Evolutionary conservation across 192 early-diverging fungal species (phyloP).

Genomic region (Coemansia sp.): DNA sequence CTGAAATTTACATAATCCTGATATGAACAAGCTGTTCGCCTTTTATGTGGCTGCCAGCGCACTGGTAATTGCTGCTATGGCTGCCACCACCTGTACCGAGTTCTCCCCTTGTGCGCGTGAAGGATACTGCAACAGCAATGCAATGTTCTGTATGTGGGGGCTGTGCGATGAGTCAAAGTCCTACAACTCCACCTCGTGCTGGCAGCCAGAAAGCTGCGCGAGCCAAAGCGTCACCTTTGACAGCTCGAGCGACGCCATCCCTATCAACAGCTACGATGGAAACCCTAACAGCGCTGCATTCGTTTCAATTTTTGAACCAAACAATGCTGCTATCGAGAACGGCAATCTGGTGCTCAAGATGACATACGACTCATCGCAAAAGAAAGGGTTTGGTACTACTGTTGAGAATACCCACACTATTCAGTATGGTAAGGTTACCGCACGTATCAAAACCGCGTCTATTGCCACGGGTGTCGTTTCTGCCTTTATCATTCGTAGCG

Average conservation of each 20-base stretch:
- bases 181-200: conserved; percentile 50
- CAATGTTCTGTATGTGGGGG: conserved; percentile 50
- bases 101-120: conserved; percentile 43
- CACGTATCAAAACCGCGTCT: conserved; percentile 61
- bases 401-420: conserved; percentile 46
- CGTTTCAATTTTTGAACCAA: conserved; percentile 49
- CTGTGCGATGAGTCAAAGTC: conserved; percentile 39
- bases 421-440: conserved; percentile 62
- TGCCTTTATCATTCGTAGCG: conserved; percentile 58
- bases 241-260: conserved; percentile 22
- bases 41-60: conserved; percentile 21
- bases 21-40: conserved; percentile 20
- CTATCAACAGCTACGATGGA: conserved; percentile 26
- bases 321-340: conserved; percentile 28
- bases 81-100: conserved; percentile 26
- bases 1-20: neutral
- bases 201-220: conserved; percentile 43
- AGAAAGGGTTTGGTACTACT: conserved; percentile 61
- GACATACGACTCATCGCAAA: conserved; percentile 36
- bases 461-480: conserved; percentile 59
- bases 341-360: conserved; percentile 47
- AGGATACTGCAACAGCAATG: conserved; percentile 48
- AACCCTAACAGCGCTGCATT: conserved; percentile 44
- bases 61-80: conserved; percentile 11
- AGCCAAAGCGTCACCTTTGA: conserved; percentile 38